Evolutionary conservation across 306 rosid genomes (phyloP).

Genomic region (barrel medic (Medicago truncatula)): DNA sequence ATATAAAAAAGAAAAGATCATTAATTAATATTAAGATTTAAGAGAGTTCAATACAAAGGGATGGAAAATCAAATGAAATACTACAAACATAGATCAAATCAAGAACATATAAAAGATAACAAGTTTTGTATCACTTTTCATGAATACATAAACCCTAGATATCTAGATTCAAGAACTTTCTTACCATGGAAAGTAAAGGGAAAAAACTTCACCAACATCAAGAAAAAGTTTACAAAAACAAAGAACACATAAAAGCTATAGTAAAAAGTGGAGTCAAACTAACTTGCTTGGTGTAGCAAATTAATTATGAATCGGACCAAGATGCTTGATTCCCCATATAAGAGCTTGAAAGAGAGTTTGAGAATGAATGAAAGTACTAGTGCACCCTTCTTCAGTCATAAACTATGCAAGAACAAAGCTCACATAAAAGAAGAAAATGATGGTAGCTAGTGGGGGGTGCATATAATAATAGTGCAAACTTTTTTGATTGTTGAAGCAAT

Average conservation of each 20-base stretch:
- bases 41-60: slow-evolving; percentile 33
- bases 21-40: not conserved
- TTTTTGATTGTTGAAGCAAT: slow-evolving; percentile 21
- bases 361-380: slow-evolving; percentile 11
- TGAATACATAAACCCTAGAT: slow-evolving; percentile 43
- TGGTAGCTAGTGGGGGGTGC: not conserved
- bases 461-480: not conserved
- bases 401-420: not conserved
- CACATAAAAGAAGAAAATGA: not conserved
- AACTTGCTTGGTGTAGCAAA: slow-evolving; percentile 60
- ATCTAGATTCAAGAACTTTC: slow-evolving; percentile 20
- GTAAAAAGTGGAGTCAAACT: slow-evolving; percentile 28
- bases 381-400: slow-evolving; percentile 31
- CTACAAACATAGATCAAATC: not conserved
- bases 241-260: not conserved
- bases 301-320: slow-evolving; percentile 70
- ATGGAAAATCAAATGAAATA: slow-evolving; percentile 10
- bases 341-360: slow-evolving; percentile 5
- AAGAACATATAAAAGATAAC: slow-evolving; percentile 10
- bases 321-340: slow-evolving; percentile 90
- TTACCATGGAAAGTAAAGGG: slow-evolving; percentile 11
- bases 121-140: slow-evolving; percentile 36
- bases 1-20: not conserved
- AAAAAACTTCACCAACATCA: slow-evolving; percentile 17
- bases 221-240: slow-evolving; percentile 39